These are phyloP conservation scores for Amylocarpus encephaloides DNA, from an alignment of 2,329 filamentous ascomycete genomes.

Conservation along the genomic window DNA sequence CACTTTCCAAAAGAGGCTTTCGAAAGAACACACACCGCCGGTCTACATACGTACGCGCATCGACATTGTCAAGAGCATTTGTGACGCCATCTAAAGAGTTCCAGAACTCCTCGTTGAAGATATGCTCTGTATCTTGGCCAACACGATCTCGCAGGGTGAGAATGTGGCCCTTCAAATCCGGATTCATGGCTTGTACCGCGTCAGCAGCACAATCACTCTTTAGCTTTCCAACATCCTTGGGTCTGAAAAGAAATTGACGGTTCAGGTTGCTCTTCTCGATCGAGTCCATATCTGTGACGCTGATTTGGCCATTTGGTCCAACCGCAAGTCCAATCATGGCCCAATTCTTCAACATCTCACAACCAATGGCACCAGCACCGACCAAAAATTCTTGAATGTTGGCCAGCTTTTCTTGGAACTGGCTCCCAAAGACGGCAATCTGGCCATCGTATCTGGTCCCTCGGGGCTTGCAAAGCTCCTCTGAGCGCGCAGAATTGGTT, in stretches of 20 bases:
- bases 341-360: slow-evolving; percentile 99
- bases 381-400: slow-evolving; percentile 92
- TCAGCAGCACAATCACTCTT: slow-evolving; percentile 93
- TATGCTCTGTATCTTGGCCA: slow-evolving; percentile 81
- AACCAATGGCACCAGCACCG: slow-evolving; percentile 93
- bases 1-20: slow-evolving; percentile 92
- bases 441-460: slow-evolving; percentile 92
- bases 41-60: slow-evolving; percentile 94
- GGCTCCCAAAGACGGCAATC: slow-evolving; percentile 89
- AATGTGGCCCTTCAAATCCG: slow-evolving; percentile 82
- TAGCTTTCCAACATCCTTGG: slow-evolving; percentile 87
- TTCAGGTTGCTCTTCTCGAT: slow-evolving; percentile 99
- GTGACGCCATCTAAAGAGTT: slow-evolving; percentile 80
- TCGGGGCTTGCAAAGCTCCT: slow-evolving; percentile 80
- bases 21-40: slow-evolving; percentile 96
- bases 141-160: slow-evolving; percentile 82
- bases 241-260: slow-evolving; percentile 90
- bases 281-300: slow-evolving; percentile 93
- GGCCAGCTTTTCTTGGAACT: slow-evolving; percentile 89
- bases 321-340: slow-evolving; percentile 94
- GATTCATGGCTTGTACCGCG: slow-evolving; percentile 94
- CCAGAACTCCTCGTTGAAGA: slow-evolving; percentile 96
- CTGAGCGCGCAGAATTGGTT: slow-evolving; percentile 63
- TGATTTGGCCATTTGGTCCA: slow-evolving; percentile 82
- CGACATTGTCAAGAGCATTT: slow-evolving; percentile 95